phyloP scores from a whole-genome alignment of 441 rosid species.

The Erodium moschatum region DNA sequence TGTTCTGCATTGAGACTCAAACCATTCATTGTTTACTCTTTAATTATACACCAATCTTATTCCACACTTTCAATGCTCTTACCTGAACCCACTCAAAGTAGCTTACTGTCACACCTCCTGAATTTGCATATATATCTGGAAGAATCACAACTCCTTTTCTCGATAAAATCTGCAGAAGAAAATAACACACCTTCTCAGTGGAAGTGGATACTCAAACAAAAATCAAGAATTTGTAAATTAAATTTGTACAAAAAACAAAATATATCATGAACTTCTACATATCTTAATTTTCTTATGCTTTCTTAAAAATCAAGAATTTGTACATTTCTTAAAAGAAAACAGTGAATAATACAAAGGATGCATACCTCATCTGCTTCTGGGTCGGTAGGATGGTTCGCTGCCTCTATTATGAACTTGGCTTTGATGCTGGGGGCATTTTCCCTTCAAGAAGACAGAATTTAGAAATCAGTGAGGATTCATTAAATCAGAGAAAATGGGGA shows the following conservation, averaged over 20 bases:
- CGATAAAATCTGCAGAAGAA: constrained; percentile 53
- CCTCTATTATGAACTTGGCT: constrained; percentile 90
- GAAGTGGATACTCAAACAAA: background rate
- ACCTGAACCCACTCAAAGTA: constrained; percentile 13
- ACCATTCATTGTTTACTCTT: no score
- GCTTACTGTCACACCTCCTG: constrained; percentile 13
- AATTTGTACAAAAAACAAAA: no score
- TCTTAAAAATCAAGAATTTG: no score
- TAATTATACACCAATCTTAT: no score
- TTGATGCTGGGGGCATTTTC: constrained; percentile 84
- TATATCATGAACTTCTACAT: no score
- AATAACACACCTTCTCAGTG: background rate
- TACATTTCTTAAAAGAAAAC: no score
- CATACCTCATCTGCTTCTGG: constrained; percentile 89
- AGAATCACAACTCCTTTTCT: constrained; percentile 22
- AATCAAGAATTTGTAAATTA: no score
- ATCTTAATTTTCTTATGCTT: no score
- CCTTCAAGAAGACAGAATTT: constrained; percentile 28
- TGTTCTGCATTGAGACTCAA: background rate
- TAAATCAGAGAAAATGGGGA: background rate
- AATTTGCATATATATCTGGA: constrained; percentile 17
- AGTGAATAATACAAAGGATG: background rate
- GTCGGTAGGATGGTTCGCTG: constrained; percentile 94
- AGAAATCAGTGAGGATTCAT: constrained; percentile 4
- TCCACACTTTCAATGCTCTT: background rate